Evolutionary conservation across 371 early-diverging fungal genomes (phyloP), one percentile per base, ranked within the genome.

Genomic region (Smittium culicis): DNA sequence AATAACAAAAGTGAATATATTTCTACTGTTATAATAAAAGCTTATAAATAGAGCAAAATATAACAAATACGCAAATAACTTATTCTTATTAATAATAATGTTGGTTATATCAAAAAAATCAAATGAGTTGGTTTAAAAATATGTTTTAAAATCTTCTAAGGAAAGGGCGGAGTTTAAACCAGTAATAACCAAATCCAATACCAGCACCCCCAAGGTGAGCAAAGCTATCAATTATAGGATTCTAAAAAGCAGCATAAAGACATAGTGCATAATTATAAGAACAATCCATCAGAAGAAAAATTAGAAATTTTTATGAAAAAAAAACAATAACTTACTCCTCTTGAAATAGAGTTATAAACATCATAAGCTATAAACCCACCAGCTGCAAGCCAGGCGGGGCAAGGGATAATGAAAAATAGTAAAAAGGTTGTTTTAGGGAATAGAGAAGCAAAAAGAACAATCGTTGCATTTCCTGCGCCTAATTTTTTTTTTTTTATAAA

Each of bases 171-270:
- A 77, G 60, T 0, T 65, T 58, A 67, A 74, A 70, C 72, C 74
- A 75, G 78, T 81, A 83, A 72, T 80, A 84, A 25, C 69, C 72
- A 11, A 78, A 25, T 1, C 81, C 84, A n/a, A 73, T 74, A 1
- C 69, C 68, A 17, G 82, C 81, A 1, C 84, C 84, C 61, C 84
- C 84, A 24, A 84, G 54, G 71, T 84, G 84, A 11, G 79, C 82
- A 2, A 82, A 82, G 34, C 74, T 78, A 68, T 84, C 83, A 33
- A 79, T 69, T 25, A 56, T 30, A 27, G 75, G 74, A 20, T 35
- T 32, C 30, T 67, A 30, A 33, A 62, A 34, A 25, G 30, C n/a
- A n/a, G n/a, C n/a, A n/a, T n/a, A n/a, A n/a, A n/a, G n/a, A n/a
- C n/a, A n/a, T n/a, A n/a, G n/a, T n/a, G n/a, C n/a, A n/a, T 17